These are phyloP conservation scores for Physaria fendleri DNA, from an alignment of 345 rosid genomes.

Conservation along the genomic window DNA sequence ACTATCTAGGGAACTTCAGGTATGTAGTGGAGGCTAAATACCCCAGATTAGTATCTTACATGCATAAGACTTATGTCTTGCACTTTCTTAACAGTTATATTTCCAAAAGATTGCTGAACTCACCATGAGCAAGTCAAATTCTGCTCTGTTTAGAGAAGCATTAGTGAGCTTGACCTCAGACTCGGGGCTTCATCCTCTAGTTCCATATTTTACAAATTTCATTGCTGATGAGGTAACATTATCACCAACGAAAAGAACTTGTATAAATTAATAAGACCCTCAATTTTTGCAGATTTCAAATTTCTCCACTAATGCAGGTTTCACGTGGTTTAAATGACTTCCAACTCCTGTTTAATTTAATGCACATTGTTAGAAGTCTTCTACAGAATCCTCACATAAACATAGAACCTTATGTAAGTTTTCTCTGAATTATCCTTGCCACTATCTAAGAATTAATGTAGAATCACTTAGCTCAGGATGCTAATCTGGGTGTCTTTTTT, in stretches of 20 bases:
- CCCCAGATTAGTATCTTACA: neutral
- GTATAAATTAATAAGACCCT: neutral
- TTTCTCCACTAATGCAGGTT: slow-evolving; percentile 48
- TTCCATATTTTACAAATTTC: slow-evolving; percentile 92
- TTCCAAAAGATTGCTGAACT: slow-evolving; percentile 98
- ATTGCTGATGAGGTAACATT: slow-evolving; percentile 82
- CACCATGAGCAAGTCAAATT: slow-evolving; percentile 61
- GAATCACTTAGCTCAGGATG: slow-evolving; percentile 10
- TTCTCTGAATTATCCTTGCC: slow-evolving; percentile 7
- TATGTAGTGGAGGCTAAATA: slow-evolving; percentile 23
- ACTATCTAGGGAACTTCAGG: slow-evolving; percentile 90
- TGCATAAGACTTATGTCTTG: slow-evolving; percentile 10
- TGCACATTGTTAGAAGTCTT: slow-evolving; percentile 86
- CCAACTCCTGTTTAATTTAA: slow-evolving; percentile 75
- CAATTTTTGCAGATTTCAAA: slow-evolving; percentile 8
- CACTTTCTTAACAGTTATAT: slow-evolving; percentile 60
- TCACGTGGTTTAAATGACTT: slow-evolving; percentile 82
- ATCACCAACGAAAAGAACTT: neutral
- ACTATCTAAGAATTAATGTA: neutral
- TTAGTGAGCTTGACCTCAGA: slow-evolving; percentile 90
- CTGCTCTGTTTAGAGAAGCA: slow-evolving; percentile 78
- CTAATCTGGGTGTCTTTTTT: slow-evolving; percentile 4
- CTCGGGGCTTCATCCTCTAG: slow-evolving; percentile 92
- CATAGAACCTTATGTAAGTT: slow-evolving; percentile 92
- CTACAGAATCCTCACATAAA: slow-evolving; percentile 86